Conservation (phyloP, 192 early-diverging fungal species). For the Coemansia sp. region DNA sequence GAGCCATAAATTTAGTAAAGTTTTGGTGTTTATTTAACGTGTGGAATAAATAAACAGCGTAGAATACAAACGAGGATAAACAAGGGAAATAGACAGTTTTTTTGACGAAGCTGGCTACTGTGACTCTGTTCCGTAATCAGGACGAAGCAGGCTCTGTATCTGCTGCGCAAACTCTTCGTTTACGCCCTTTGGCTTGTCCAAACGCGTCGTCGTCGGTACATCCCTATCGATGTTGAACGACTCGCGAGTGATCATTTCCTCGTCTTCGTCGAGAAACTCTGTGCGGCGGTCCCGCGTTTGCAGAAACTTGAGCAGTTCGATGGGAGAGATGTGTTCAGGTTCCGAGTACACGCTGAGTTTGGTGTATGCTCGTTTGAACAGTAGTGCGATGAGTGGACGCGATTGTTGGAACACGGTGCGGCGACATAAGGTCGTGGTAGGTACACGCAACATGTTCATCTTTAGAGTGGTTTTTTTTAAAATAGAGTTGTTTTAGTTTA, state of each 20-base stretch:
- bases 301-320: conserved; percentile 43
- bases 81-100: too few species aligned
- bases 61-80: background rate
- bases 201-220: background rate
- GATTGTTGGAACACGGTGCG: too few species aligned
- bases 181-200: conserved; percentile 16
- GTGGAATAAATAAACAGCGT: background rate
- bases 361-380: conserved; percentile 11
- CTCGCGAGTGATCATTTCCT: conserved; percentile 29
- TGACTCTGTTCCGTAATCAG: conserved; percentile 27
- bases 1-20: conserved; percentile 5
- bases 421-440: background rate
- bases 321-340: conserved; percentile 28
- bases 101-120: too few species aligned
- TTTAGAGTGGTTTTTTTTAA: too few species aligned
- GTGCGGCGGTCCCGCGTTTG: conserved; percentile 17
- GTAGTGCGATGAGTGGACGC: background rate
- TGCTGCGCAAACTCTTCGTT: conserved; percentile 50
- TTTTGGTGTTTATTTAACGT: background rate
- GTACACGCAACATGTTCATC: background rate
- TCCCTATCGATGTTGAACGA: conserved; percentile 21
- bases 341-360: conserved; percentile 21
- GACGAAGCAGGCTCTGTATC: conserved; percentile 33
- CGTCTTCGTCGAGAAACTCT: conserved; percentile 42
- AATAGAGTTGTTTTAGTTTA: background rate